Conservation (phyloP, 345 rosid species). For the Adansonia digitata region DNA sequence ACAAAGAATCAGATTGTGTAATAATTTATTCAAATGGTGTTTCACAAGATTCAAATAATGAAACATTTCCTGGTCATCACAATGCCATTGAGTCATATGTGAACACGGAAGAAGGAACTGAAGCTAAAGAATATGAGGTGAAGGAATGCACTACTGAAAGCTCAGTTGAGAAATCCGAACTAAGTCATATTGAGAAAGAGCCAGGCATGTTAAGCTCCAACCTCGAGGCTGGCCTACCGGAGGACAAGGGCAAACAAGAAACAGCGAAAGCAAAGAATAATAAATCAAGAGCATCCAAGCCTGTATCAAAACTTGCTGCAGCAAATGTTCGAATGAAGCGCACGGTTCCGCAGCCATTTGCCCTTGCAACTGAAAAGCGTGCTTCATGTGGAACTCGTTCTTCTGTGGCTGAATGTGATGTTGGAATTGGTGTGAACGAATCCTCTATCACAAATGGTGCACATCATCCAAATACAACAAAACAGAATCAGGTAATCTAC, state of each 20-base stretch:
- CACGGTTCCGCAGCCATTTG: constrained; percentile 85
- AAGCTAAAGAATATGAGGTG: constrained; percentile 63
- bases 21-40: constrained; percentile 42
- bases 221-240: constrained; percentile 21
- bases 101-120: constrained; percentile 46
- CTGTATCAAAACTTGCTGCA: constrained; percentile 36
- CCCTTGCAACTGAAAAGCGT: constrained; percentile 78
- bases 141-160: constrained; percentile 67
- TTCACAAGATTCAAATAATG: constrained; percentile 37
- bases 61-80: constrained; percentile 32
- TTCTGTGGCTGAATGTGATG: constrained; percentile 29
- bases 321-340: constrained; percentile 44
- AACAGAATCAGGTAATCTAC: constrained; percentile 39
- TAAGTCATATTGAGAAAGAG: constrained; percentile 24
- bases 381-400: constrained; percentile 61
- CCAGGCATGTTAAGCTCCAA: constrained; percentile 20
- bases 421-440: constrained; percentile 23
- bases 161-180: constrained; percentile 36
- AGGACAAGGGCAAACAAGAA: constrained; percentile 26
- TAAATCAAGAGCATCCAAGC: constrained; percentile 34
- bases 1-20: constrained; percentile 68
- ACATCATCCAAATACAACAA: constrained; percentile 22
- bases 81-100: constrained; percentile 34
- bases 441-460: constrained; percentile 21
- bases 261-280: constrained; percentile 20